Base-by-base conservation (phyloP, 495 filamentous ascomycete genomes). In the Aspergillus indologenus region DNA sequence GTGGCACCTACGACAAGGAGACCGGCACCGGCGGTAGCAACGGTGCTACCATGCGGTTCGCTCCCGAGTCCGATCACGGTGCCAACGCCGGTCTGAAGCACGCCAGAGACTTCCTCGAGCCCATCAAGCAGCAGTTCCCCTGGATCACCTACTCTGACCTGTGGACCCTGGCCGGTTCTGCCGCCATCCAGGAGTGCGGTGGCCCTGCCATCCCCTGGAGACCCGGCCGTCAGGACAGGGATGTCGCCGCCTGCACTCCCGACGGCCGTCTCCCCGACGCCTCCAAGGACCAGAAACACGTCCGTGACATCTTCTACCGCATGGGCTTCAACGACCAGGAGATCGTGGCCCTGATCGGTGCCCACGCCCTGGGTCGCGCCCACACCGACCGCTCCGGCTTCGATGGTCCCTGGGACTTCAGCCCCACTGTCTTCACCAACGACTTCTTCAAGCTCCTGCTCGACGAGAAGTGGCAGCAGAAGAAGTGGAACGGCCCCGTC, bases 311-410 rank as follows among this genome's bases (percentile, higher is more conserved):
- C 81, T 98, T 98, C 83, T 83, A 84, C 72, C 90, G 93, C 72
- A 97, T 97, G 92, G 94, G 94, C 58, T 98, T 98, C 83, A 87
- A 95, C 74, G 94, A 98, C 78, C 88, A 87, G 51, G 93, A 98
- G 75, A 97, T 97, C 65, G 92, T 97, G 29, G 94, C 94, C 26
- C 81, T 98, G 58, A 76, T 79, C 26, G 94, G 94, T 60, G 94
- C 91, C 34, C 94, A 98, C 80, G 91, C 94, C 19, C 81, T 98
- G 12, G 94, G 94, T 45, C 87, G 94, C 45, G 96, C 91, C 76
- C 94, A 98, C 82, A 79, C 87, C 8, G 87, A 95, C 74, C 90
- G 93, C 61, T 88, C 83, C 63, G 94, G 94, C 53, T 98, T 84
- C 76, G 86, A 89, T 2, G 94, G 94, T 1, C 94, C 93, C 43